These are phyloP conservation scores for Aspergillus mulundensis DNA, from an alignment of 495 filamentous ascomycete genomes.

Conservation along the genomic window DNA sequence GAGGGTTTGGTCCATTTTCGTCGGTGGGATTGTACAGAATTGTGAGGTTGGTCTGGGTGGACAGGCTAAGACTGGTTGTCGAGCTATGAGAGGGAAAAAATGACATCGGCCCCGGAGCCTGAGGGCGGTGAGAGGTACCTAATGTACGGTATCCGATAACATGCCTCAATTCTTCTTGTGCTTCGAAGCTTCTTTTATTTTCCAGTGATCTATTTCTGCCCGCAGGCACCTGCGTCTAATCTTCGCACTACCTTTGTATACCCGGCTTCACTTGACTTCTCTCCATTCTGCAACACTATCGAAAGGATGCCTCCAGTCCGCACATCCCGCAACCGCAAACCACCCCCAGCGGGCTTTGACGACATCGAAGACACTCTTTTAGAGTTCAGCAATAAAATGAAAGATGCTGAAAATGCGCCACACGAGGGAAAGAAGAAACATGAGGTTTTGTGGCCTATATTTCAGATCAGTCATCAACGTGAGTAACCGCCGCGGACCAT, in stretches of 20 bases:
- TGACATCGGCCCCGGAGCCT: neutral
- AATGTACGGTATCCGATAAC: neutral
- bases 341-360: slow-evolving; percentile 91
- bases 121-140: neutral
- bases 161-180: neutral
- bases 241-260: no score
- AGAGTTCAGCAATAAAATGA: slow-evolving; percentile 97
- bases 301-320: slow-evolving; percentile 81
- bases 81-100: neutral
- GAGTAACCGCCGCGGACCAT: slow-evolving; percentile 26
- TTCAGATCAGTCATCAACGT: slow-evolving; percentile 95
- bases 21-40: neutral
- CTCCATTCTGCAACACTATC: neutral
- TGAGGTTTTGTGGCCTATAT: slow-evolving; percentile 93
- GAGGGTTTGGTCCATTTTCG: slow-evolving; percentile 40
- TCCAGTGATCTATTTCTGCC: no score
- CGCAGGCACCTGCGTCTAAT: no score
- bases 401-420: slow-evolving; percentile 83
- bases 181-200: no score
- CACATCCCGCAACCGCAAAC: slow-evolving; percentile 71
- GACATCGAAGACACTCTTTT: slow-evolving; percentile 96
- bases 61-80: neutral
- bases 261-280: no score
- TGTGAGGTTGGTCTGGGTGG: neutral
- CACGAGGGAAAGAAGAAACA: slow-evolving; percentile 78